A percentile compares a stretch with the other conserved stretches of the same genome.
phyloP scores from a whole-genome alignment of 1,284 basidiomycete species.

The Trichosporon sp. region DNA sequence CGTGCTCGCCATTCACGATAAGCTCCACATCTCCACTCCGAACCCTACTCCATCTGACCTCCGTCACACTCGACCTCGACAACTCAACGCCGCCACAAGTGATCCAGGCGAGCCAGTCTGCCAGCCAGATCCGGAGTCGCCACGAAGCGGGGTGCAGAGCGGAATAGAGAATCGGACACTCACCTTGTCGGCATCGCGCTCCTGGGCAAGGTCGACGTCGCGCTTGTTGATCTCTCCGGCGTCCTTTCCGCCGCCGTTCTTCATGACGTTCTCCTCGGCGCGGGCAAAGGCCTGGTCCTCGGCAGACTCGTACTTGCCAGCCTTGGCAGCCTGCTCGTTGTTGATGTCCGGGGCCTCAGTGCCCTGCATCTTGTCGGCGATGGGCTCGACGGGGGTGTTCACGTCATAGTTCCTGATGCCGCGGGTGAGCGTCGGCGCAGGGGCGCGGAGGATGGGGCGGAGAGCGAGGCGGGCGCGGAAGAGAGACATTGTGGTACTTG shows the following conservation, averaged over 20 bases:
- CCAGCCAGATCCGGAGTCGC: no score
- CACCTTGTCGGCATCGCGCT: not conserved
- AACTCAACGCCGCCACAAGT: no score
- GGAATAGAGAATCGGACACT: not conserved
- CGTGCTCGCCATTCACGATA: not conserved
- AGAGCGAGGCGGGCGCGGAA: conserved; percentile 1
- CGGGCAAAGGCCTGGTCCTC: not conserved
- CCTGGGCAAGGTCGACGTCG: not conserved
- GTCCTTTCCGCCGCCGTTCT: not conserved
- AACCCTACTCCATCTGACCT: no score
- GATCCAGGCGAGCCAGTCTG: no score
- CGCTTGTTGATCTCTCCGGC: not conserved
- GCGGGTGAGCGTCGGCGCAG: conserved; percentile 4
- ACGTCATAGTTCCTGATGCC: conserved; percentile 8
- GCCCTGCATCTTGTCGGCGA: not conserved
- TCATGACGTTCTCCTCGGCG: not conserved
- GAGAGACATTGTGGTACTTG: not conserved
- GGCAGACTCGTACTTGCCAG: not conserved
- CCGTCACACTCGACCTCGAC: no score
- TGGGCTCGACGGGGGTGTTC: conserved; percentile 2
- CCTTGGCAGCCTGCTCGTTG: not conserved
- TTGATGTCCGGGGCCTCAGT: not conserved
- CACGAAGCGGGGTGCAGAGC: not conserved
- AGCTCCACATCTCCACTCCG: no score
- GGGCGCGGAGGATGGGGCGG: conserved; percentile 4